Base-by-base conservation (phyloP, 2,329 filamentous ascomycete species). In the Hymenoscyphus repandus region DNA sequence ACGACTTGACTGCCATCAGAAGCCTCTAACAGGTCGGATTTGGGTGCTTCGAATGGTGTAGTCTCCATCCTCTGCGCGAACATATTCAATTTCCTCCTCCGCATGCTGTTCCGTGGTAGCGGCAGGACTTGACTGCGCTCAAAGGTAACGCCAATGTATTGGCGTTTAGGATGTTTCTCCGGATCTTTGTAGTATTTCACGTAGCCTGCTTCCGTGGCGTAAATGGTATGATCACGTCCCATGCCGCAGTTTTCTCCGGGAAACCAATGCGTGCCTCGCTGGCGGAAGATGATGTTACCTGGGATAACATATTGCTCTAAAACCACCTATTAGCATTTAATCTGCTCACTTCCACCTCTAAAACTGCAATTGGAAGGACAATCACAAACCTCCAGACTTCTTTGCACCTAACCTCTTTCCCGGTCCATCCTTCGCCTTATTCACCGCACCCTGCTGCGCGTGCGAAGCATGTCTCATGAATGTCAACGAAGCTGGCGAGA, bases 131-230 rank as follows among this genome's bases (percentile, higher is more conserved):
- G 88, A 13, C 83, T 75, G 66, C 90, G 89, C 67, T 91, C 79
- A 69, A 96, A 91, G 32, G 88, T 87, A 17, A 99, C 86, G 55
- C 93, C 93, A 64, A 99, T 99, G 75, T 91, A 99, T 69, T 95
- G 89, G 54, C 91, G 82, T 60, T 90, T 87, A 1, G 91, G 88
- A 69, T 97, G 90, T 52, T 76, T 79, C 31, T 78, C 70, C 0
- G 91, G 90, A 67, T 99, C 92, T 66, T 86, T 83, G 77, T 99
- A 99, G 79, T 96, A 99, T 63, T 93, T 90, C 54, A 99, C 93
- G 70, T 95, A 99, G 57, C 93, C 93, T 3, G 86, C 78, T 50
- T 86, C 81, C 53, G 83, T 85, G 47, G 93, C 84, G 70, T 88
- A 95, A 67, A 99, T 95, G 45, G 92, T 97, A 75, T 97, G 93